Conservation (phyloP, 257 asterid species). For the Solanum medicagineum region DNA sequence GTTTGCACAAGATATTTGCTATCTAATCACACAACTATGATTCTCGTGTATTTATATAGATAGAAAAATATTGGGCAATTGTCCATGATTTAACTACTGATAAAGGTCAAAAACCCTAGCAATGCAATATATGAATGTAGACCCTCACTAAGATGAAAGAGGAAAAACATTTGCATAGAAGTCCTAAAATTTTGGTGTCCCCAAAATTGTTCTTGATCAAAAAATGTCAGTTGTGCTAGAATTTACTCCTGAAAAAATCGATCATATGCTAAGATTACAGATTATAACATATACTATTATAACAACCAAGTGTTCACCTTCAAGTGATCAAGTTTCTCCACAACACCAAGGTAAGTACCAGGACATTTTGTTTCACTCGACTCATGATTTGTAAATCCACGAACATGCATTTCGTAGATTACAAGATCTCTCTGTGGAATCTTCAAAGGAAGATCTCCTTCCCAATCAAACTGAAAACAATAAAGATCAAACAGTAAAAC, state of each 20-base stretch:
- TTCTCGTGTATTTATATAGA: not conserved
- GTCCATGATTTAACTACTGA: not conserved
- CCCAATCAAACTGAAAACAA: constrained; percentile 84
- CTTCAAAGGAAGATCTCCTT: constrained; percentile 84
- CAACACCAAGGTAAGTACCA: constrained; percentile 82
- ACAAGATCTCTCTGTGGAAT: constrained; percentile 60
- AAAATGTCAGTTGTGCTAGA: not conserved
- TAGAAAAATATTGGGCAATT: not conserved
- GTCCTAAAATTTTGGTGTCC: not conserved
- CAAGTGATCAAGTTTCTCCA: constrained; percentile 89
- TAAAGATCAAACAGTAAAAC: constrained; percentile 1
- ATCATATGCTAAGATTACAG: not conserved
- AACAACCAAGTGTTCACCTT: constrained; percentile 36
- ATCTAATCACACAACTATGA: not conserved
- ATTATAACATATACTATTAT: not conserved
- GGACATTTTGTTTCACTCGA: constrained; percentile 68
- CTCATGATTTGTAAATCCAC: constrained; percentile 88
- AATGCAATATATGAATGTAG: not conserved
- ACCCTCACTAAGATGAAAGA: not conserved
- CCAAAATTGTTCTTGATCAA: not conserved
- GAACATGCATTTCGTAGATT: constrained; percentile 94
- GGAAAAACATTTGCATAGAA: not conserved
- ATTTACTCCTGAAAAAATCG: not conserved
- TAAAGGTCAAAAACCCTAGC: not conserved
- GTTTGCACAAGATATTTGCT: not conserved